A percentile compares a stretch with the other conserved stretches of the same genome.
These are phyloP conservation scores for Paramyrothecium sp. DNA, from an alignment of 2,329 filamentous ascomycete species.

Conservation along the genomic window DNA sequence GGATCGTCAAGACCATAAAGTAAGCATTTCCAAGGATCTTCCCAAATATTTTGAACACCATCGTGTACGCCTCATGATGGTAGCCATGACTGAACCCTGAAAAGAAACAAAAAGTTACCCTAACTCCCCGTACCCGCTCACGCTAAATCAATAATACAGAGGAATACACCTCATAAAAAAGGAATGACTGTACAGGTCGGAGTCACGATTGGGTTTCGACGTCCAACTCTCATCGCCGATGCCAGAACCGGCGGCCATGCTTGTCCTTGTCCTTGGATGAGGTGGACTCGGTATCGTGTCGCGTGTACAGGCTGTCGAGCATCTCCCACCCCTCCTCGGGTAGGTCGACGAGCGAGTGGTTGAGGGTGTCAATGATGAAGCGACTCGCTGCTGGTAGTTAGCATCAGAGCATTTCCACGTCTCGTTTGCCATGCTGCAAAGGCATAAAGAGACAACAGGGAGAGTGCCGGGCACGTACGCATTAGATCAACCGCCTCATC, in stretches of 20 bases:
- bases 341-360: conserved; percentile 33
- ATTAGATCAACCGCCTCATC: conserved; percentile 38
- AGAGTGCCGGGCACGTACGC: conserved; percentile 35
- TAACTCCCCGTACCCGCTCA: too few species aligned
- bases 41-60: too few species aligned
- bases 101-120: too few species aligned
- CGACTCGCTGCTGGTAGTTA: conserved; percentile 27
- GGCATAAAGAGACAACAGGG: background rate
- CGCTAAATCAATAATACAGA: too few species aligned
- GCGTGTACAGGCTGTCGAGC: conserved; percentile 27
- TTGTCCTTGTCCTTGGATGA: conserved; percentile 21
- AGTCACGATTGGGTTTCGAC: background rate
- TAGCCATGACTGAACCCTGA: too few species aligned
- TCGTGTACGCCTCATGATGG: too few species aligned
- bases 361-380: conserved; percentile 39
- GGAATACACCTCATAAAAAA: background rate
- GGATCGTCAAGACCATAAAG: background rate
- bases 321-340: conserved; percentile 33
- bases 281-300: conserved; percentile 8
- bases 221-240: background rate
- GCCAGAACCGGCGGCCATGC: background rate
- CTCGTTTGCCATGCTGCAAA: background rate
- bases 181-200: background rate
- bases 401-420: conserved; percentile 2
- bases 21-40: background rate